These are phyloP conservation scores for Wallacemonas rigidus DNA, from an alignment of 208 protist species.

Conservation along the genomic window DNA sequence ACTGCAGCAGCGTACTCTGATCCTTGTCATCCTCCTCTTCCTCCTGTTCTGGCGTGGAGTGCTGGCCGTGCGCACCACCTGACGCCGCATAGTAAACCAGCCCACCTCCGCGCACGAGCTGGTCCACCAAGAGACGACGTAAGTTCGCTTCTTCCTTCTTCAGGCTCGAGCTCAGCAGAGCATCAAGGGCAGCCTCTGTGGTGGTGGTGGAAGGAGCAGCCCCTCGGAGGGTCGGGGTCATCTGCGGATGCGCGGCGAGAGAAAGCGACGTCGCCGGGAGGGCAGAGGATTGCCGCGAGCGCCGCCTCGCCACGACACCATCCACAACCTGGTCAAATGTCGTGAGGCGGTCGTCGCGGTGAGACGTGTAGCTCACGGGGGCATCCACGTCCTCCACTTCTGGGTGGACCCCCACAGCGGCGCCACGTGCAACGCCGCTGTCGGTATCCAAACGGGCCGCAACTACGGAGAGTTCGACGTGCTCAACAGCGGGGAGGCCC, in stretches of 20 bases:
- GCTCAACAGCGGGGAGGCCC: slow-evolving; percentile 31
- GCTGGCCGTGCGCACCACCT: background rate
- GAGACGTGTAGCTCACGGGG: background rate
- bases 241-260: background rate
- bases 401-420: background rate
- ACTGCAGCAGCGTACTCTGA: background rate
- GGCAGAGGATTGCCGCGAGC: background rate
- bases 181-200: background rate
- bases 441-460: background rate
- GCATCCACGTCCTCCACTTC: background rate
- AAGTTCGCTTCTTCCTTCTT: background rate
- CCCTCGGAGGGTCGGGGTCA: background rate
- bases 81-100: background rate
- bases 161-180: slow-evolving; percentile 1
- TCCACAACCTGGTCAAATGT: slow-evolving; percentile 13
- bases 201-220: background rate
- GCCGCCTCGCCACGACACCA: background rate
- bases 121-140: background rate
- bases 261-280: background rate
- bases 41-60: background rate
- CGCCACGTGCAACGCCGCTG: background rate
- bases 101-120: background rate
- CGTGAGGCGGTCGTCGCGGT: background rate
- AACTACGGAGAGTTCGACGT: slow-evolving; percentile 31
- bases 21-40: background rate